Evolutionary conservation across 2,329 filamentous ascomycete species (phyloP).

Genomic region (Rugonectria rugulosa): DNA sequence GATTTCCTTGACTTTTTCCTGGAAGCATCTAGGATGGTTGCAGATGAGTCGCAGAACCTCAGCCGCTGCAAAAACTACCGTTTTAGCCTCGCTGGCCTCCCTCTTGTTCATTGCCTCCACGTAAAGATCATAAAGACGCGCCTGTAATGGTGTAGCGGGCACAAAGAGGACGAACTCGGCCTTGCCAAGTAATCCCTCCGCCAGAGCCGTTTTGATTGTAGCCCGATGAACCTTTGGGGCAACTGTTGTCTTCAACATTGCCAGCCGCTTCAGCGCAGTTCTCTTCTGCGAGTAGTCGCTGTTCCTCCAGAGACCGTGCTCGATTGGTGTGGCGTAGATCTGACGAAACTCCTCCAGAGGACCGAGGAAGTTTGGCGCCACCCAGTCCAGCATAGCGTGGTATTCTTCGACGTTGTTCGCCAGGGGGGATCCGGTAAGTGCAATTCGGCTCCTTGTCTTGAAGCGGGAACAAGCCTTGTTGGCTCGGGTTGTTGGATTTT

Average conservation of each 20-base stretch:
- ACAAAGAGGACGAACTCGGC: constrained; percentile 83
- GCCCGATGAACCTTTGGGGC: constrained; percentile 80
- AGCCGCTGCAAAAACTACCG: constrained; percentile 46
- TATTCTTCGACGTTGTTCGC: constrained; percentile 87
- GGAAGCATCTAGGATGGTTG: constrained; percentile 60
- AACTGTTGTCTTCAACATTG: constrained; percentile 74
- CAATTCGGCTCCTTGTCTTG: constrained; percentile 75
- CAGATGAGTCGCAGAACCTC: constrained; percentile 56
- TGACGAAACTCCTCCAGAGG: constrained; percentile 70
- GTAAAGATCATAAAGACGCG: constrained; percentile 64
- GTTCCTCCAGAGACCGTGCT: constrained; percentile 72
- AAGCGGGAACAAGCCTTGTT: constrained; percentile 65
- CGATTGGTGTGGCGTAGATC: constrained; percentile 77
- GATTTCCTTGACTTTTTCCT: constrained; percentile 41
- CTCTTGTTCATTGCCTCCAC: constrained; percentile 37
- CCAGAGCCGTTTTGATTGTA: constrained; percentile 70
- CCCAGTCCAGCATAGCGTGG: constrained; percentile 87
- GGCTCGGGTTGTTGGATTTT: constrained; percentile 66
- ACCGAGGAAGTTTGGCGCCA: constrained; percentile 81
- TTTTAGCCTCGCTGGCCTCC: constrained; percentile 9
- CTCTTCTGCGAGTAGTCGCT: constrained; percentile 64
- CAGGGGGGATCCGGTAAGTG: constrained; percentile 85
- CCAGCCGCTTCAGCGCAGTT: constrained; percentile 70
- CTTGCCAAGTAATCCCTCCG: constrained; percentile 74
- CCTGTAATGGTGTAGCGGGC: constrained; percentile 72